Percentiles rank a stretch among this genome's conserved stretches.
phyloP scores from a whole-genome alignment of 1,139 yeast species.

The Candida tetrigidarum region DNA sequence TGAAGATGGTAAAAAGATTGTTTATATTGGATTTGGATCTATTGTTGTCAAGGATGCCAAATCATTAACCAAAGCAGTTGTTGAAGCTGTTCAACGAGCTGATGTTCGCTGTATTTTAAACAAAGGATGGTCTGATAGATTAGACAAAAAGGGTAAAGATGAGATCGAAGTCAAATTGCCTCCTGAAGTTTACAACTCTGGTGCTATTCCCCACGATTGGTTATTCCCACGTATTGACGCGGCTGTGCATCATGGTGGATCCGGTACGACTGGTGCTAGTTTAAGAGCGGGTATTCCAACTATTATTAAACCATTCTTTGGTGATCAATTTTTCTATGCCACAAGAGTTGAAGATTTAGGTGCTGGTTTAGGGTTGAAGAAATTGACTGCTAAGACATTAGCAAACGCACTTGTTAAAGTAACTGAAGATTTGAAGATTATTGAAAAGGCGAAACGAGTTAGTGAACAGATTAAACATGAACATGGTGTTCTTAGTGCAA shows the following conservation, averaged over 20 bases:
- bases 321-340: constrained; percentile 94
- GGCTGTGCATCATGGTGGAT: constrained; percentile 97
- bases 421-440: constrained; percentile 67
- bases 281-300: constrained; percentile 87
- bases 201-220: constrained; percentile 93
- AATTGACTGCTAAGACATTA: constrained; percentile 65
- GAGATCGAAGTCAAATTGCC: constrained; percentile 65
- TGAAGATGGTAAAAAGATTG: constrained; percentile 64
- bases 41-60: constrained; percentile 87
- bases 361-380: constrained; percentile 75
- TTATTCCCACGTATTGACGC: constrained; percentile 86
- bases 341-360: constrained; percentile 86
- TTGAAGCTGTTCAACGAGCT: constrained; percentile 75
- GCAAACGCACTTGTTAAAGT: constrained; percentile 70
- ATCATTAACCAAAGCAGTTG: constrained; percentile 75
- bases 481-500: constrained; percentile 79
- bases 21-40: constrained; percentile 95
- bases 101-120: constrained; percentile 87
- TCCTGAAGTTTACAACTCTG: constrained; percentile 65
- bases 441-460: constrained; percentile 63
- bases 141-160: constrained; percentile 29
- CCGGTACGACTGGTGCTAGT: constrained; percentile 96
- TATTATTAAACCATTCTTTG: constrained; percentile 91
- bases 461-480: constrained; percentile 69
- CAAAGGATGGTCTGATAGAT: constrained; percentile 94